Evolutionary conservation across 148 eudicot species (phyloP), one percentile per base, ranked within the genome.

Genomic region (Chenopodium formosanum): DNA sequence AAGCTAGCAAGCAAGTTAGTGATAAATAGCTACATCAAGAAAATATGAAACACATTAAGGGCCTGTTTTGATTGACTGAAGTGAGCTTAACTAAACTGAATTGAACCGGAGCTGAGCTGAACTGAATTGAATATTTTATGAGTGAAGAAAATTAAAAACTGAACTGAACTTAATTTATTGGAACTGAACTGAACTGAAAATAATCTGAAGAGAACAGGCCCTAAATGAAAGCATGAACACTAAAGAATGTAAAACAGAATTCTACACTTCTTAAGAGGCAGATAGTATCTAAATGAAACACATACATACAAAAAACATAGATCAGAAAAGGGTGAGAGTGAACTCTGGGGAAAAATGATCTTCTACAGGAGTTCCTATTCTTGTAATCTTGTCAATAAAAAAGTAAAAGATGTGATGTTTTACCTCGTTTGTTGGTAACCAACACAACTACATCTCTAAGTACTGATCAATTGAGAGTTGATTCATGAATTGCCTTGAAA

Each of bases 401-500:
- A 40, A 32, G 22, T 22, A 76, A 27, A 2, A 50, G 47, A 66
- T 63, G 60, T 53, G 20, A 66, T 17, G 82, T 32, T 68, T 25
- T 82, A 93, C 97, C 94, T 67, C 64, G 78, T 85, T 92, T 95
- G 84, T 89, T 92, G 29, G 97, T 89, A 83, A 93, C 97, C 84
- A 95, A 88, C 66, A 89, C 97, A 62, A 84, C 93, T 68, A 93
- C 82, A 31, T 89, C 94, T 70, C 97, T 97, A 76, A 84, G 82
- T 67, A 95, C 82, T 31, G 81, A 77, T 20, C 94, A 93, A 58
- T 58, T 23, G 60, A 89, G 94, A 97, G 23, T 23, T 23, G 23
- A 23, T 68, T 85, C 85, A 47, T 91, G 92, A 90, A 93, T 85
- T 7, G 97, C 88, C 88, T 86, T 86, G 76, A 95, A 95, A 85